Evolutionary conservation across 768 basidiomycete species (phyloP), one percentile per base, ranked within the genome.

Genomic region (Podaxis sp.): DNA sequence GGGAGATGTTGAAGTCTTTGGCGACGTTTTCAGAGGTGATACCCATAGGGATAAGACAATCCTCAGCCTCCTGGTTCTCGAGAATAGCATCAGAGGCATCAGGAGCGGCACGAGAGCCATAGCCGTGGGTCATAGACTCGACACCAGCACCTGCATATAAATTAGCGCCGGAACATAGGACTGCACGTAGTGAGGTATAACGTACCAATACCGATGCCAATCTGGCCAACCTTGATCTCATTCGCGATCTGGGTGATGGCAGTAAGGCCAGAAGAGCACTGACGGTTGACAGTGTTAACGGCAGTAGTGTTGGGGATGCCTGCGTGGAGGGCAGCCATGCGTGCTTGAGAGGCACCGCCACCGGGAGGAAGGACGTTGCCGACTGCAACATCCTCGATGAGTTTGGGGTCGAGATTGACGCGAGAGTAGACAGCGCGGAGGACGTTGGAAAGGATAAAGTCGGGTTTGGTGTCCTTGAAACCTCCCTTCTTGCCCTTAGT

Each of bases 1-100:
- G 89, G 30, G 88, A 79, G 72, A 96, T 85, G 63, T 80, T 78
- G 74, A 83, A 96, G 60, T 93, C 87, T 54, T 80, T 73, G 12
- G 95, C 92, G 66, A 95, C 93, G 72, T 95, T 95, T 79, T 96
- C 94, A n/a, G 91, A 93, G 19, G 95, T 95, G 78, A 95, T 88
- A 39, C 95, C 95, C 92, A 94, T 94, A 49, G 93, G 93, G 63
- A 92, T 79, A 28, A 90, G 80, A 71, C 93, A 95, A 77, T 95
- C 93, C 63, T 84, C 84, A 2, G 93, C 85, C 67, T 90, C 87
- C 67, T 85, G 77, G 75, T 82, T 86, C 38, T 79, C 68, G 64
- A 91, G 81, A 52, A 95, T 79, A 52, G 82, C 80, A 24, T 90
- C 86, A 2, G 90, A 88, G 74, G 81, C 79, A 57, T 85, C 79